Conservation (phyloP, 2,329 filamentous ascomycete genomes). For the Paecilomyces sp. region DNA sequence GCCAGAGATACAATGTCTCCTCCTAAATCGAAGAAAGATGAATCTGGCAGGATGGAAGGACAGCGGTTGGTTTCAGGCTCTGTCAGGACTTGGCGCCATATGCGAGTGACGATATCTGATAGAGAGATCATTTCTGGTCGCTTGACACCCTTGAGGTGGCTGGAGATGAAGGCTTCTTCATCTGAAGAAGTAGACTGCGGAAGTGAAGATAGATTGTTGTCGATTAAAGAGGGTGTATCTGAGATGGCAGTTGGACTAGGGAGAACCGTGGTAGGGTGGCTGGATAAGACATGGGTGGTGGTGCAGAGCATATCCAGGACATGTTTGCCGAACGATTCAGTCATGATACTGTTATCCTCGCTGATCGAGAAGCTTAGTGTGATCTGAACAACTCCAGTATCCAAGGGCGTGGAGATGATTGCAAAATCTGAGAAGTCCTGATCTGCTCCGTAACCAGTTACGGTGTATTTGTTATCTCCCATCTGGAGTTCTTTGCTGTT, state of each 20-base stretch:
- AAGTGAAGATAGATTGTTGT: background rate
- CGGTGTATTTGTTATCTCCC: slow-evolving; percentile 29
- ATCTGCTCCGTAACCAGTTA: slow-evolving; percentile 32
- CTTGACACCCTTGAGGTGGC: slow-evolving; percentile 29
- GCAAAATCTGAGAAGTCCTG: slow-evolving; percentile 36
- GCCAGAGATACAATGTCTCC: slow-evolving; percentile 36
- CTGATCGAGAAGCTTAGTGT: slow-evolving; percentile 25
- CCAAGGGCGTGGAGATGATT: slow-evolving; percentile 29
- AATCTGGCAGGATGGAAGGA: slow-evolving; percentile 27
- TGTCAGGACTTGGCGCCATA: slow-evolving; percentile 33
- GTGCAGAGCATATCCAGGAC: slow-evolving; percentile 35
- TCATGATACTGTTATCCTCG: slow-evolving; percentile 13
- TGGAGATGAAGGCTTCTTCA: slow-evolving; percentile 25
- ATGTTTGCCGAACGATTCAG: slow-evolving; percentile 23
- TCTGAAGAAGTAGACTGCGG: slow-evolving; percentile 8
- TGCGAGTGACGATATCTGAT: slow-evolving; percentile 31
- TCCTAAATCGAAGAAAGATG: slow-evolving; percentile 35
- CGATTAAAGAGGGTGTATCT: slow-evolving; percentile 21
- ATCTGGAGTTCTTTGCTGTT: slow-evolving; percentile 29
- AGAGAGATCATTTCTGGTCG: slow-evolving; percentile 32
- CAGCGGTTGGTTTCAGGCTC: slow-evolving; percentile 13
- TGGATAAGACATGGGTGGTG: slow-evolving; percentile 27
- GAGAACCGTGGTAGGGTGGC: slow-evolving; percentile 25
- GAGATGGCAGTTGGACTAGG: slow-evolving; percentile 25
- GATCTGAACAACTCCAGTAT: slow-evolving; percentile 25